Evolutionary conservation across 2,329 filamentous ascomycete genomes (phyloP), one percentile per base, ranked within the genome.

Genomic region (Phaeoacremonium minimum): DNA sequence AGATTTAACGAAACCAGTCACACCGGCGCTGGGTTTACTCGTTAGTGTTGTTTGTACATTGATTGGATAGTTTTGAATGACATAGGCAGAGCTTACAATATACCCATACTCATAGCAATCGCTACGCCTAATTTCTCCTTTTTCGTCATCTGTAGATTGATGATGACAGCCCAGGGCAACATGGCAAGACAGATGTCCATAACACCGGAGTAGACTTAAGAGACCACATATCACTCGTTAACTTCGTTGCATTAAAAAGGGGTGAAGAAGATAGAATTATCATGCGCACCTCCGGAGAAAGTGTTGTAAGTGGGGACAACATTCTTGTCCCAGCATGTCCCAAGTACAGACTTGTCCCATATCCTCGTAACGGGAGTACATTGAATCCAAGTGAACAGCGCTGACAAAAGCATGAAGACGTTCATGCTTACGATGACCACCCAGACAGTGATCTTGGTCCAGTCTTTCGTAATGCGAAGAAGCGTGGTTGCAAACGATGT

Each of bases 401-500:
- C 44, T 15, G 47, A 52, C 4, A 50, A 34, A 8, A 47, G 43
- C 18, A 60, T 46, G 15, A 52, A 44, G 8, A 54, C n/a, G 38
- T 61, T 60, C 37, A 61, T 49, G 6, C 52, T 48, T 5, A 55
- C 32, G 17, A 62, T 49, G 5, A 58, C 45, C 17, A 51, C 53
- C 50, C 56, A 60, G 30, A 60, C 37, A 18, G 52, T 40, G 31
- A 32, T 42, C 26, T 46, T 50, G n/a, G 51, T 38, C 44, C 50
- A 47, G 17, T 53, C 48, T 20, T 40, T 44, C 15, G 51, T 51
- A 32, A 62, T 46, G 6, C 57, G 49, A 18, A 63, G 50, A 28
- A 63, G 48, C 6, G 58, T 62, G 15, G 63, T 42, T 8, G 50
- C 60, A 36, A 64, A 62, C 2, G 60, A 61, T 1, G 59, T 62